Base-by-base conservation (phyloP, 78 protist species). In the Dictyostelium brefeldianum region DNA sequence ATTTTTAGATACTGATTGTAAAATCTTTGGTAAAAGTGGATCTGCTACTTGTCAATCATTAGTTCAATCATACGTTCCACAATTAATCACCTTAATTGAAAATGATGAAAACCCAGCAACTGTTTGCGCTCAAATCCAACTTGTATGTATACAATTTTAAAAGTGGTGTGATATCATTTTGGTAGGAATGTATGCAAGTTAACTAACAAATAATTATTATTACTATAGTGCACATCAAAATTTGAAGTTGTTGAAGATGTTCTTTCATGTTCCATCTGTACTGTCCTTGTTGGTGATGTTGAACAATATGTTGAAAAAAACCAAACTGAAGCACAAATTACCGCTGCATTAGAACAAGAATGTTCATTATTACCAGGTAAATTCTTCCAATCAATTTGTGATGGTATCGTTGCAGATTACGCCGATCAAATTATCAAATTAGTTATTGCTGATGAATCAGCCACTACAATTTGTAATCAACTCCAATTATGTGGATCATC, bases 271-370 rank as follows among this genome's bases (percentile, higher is more conserved):
- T 18, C 27, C 0, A 20, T 81, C 43, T 81, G 89, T 46, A 31
- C 25, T 5, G 12, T 65, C n/a, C 6, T 81, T 36, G 89, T 46
- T 25, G n/a, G 20, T 15, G 46, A 50, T 15, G 25, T 69, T 22
- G 59, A 67, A 48, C 10, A 51, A 18, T 27, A 11, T 15, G 25
- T 81, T 17, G 8, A 64, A 14, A 14, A 6, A n/a, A 81, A 81
- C 67, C 7, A 27, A 50, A 81, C 47, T 48, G 80, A 81, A 67
- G 6, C 89, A 8, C 27, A 62, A 62, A 81, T 81, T 51, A 22
- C 51, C 31, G 43, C 7, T 14, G 9, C 10, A 15, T 20, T 81
- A 29, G 54, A 81, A 11, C 17, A 47, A 8, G 43, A 12, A 5
- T 81, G 89, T 17, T 4, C 77, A 14, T 6, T 3, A 10, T 15